Evolutionary conservation across 495 filamentous ascomycete species (phyloP).

Genomic region (Penicillium steckii): DNA sequence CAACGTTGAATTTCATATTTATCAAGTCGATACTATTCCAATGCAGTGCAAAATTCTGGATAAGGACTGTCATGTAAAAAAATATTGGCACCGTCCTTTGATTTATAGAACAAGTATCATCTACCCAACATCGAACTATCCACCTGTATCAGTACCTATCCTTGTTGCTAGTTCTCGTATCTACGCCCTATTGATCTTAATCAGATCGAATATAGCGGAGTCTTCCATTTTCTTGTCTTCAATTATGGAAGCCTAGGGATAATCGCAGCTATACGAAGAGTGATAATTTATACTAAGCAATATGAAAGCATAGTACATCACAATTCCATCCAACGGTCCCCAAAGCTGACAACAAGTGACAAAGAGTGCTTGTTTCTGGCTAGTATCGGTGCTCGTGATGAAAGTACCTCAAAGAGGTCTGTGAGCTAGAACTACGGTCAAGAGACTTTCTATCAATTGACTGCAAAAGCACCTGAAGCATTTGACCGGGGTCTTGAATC

Average conservation of each 20-base stretch:
- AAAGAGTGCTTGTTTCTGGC: no score
- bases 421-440: no score
- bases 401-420: no score
- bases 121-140: not conserved
- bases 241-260: not conserved
- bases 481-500: constrained; percentile 5
- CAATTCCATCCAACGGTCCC: not conserved
- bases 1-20: constrained; percentile 10
- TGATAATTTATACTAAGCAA: not conserved
- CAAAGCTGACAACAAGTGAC: not conserved
- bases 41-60: not conserved
- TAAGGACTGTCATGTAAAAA: not conserved
- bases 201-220: not conserved
- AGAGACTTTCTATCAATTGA: not conserved
- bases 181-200: not conserved
- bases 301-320: no score
- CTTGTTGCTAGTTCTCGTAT: not conserved
- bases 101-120: not conserved
- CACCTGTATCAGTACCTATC: not conserved
- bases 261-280: not conserved
- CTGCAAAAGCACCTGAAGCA: not conserved
- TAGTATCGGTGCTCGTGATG: no score
- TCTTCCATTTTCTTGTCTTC: not conserved
- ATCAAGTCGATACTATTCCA: not conserved
- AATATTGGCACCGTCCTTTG: not conserved